Evolutionary conservation across 2,329 filamentous ascomycete genomes (phyloP), one percentile per base, ranked within the genome.

Genomic region (Aspergillus floridensis): DNA sequence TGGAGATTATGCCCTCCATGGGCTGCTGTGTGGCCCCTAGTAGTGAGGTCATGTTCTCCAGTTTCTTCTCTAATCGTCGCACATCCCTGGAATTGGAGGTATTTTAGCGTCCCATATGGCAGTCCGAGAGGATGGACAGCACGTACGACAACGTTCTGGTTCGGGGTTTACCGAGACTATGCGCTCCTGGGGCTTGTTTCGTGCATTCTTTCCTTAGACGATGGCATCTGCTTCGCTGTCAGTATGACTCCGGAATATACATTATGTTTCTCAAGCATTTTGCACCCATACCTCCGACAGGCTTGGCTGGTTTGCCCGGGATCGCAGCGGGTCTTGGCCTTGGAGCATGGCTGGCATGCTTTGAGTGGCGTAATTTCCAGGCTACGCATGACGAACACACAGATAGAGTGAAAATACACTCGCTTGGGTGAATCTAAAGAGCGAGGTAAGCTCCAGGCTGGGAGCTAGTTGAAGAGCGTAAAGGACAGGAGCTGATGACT

Each of bases 161-260:
- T 41, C 24, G 47, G 24, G 19, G 50, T 51, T 55, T 63, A 7
- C 16, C 38, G 55, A 63, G 64, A 21, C 63, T 66, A 58, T 72
- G 67, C n/a, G 68, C 56, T 5, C 67, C 69, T 0, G 70, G 67
- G 1, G 56, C 21, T 61, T 73, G 71, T 22, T 52, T 59, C 19
- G 56, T 61, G 46, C 71, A 73, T 51, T 66, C 53, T 46, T 67
- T 70, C 14, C 64, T 64, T 47, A 73, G 53, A 24, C 71, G 67
- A 19, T 58, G 65, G 50, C 71, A 74, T 57, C 71, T 73, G 49
- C 8, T n/a, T n/a, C 5, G 32, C 12, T 29, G n/a, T 19, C n/a
- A 35, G 32, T 26, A 11, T 35, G 41, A 29, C 8, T 12, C 32
- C 24, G 24, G 11, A 22, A 16, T n/a, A 16, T 31, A 32, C 16